Evolutionary conservation across 2,329 filamentous ascomycete genomes (phyloP).

Genomic region (Botrytis hyacinthi): DNA sequence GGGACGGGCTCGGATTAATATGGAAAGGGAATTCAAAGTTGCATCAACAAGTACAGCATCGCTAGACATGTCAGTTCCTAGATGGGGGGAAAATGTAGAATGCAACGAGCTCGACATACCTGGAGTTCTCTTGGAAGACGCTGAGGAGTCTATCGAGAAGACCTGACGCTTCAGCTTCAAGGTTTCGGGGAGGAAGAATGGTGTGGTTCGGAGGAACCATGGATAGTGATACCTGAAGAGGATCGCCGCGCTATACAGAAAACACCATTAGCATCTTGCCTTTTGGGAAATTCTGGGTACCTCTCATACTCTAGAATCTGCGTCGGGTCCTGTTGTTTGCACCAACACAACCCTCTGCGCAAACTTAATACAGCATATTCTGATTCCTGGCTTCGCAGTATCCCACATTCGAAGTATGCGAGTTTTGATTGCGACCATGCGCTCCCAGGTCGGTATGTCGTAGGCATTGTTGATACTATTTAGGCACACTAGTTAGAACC

Average conservation of each 20-base stretch:
- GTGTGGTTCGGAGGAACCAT: slow-evolving; percentile 83
- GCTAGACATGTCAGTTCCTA: slow-evolving; percentile 51
- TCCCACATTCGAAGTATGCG: slow-evolving; percentile 90
- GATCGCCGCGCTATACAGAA: slow-evolving; percentile 58
- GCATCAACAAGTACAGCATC: slow-evolving; percentile 87
- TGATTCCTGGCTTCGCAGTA: slow-evolving; percentile 68
- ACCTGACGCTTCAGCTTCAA: slow-evolving; percentile 91
- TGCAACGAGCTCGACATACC: slow-evolving; percentile 51
- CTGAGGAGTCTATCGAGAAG: slow-evolving; percentile 84
- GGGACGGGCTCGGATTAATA: slow-evolving; percentile 78
- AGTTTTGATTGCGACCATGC: slow-evolving; percentile 84
- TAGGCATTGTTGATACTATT: slow-evolving; percentile 80
- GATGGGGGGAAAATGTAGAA: slow-evolving; percentile 4
- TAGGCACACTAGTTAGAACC: slow-evolving; percentile 33
- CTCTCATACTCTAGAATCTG: slow-evolving; percentile 73
- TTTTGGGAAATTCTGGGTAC: slow-evolving; percentile 17
- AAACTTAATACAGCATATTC: slow-evolving; percentile 96
- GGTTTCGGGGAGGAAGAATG: slow-evolving; percentile 71
- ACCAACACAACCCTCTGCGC: slow-evolving; percentile 88
- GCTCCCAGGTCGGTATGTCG: slow-evolving; percentile 80
- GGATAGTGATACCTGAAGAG: slow-evolving; percentile 80
- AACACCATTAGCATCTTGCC: slow-evolving; percentile 24
- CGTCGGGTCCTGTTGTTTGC: slow-evolving; percentile 79
- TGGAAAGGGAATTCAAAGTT: slow-evolving; percentile 82
- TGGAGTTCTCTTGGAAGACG: slow-evolving; percentile 81